Percentiles rank a stretch among this genome's conserved stretches.
Evolutionary conservation across 257 asterid genomes (phyloP).

Genomic region (Solanum etuberosum): DNA sequence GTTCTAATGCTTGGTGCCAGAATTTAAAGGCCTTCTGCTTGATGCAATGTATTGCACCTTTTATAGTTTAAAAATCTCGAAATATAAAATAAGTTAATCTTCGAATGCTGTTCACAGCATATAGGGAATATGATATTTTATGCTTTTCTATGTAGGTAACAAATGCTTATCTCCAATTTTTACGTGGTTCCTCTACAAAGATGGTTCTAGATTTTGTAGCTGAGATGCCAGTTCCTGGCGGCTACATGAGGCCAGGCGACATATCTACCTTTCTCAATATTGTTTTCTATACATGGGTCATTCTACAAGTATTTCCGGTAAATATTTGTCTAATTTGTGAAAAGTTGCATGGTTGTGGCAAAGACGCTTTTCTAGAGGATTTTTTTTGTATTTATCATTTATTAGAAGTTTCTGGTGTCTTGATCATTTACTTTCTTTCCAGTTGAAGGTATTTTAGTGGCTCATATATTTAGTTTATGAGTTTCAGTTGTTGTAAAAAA

Average conservation of each 20-base stretch:
- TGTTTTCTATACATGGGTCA: slow-evolving; percentile 17
- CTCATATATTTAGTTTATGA: neutral
- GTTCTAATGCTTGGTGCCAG: neutral
- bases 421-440: neutral
- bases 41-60: neutral
- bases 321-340: neutral
- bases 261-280: neutral
- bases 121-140: neutral
- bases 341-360: neutral
- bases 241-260: neutral
- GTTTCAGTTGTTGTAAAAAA: neutral
- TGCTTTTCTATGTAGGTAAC: slow-evolving; percentile 16
- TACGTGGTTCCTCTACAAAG: slow-evolving; percentile 16
- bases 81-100: neutral
- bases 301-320: slow-evolving; percentile 31
- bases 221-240: slow-evolving; percentile 19
- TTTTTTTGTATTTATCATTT: neutral
- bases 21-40: neutral
- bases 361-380: neutral
- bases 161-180: slow-evolving; percentile 26
- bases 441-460: neutral
- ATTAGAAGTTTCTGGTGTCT: neutral
- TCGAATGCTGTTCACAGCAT: neutral
- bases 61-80: neutral
- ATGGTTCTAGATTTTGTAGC: slow-evolving; percentile 21